Evolutionary conservation across 2,329 filamentous ascomycete species (phyloP).

Genomic region (Apiospora pterosperma): DNA sequence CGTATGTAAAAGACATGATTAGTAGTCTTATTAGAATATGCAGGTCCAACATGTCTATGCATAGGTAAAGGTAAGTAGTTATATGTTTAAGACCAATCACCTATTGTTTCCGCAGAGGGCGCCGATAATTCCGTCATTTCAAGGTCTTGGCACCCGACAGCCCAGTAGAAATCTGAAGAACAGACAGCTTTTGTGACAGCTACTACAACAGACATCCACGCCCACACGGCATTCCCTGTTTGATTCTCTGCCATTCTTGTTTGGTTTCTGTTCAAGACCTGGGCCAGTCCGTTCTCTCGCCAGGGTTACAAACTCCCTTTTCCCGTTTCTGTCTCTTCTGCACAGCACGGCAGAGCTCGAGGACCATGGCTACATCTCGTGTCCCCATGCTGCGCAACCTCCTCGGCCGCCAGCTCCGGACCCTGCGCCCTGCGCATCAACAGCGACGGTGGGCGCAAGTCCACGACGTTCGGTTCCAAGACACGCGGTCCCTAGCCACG

Average conservation of each 20-base stretch:
- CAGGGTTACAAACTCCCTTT: neutral
- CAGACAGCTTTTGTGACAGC: neutral
- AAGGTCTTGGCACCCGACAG: neutral
- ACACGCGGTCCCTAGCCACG: conserved; percentile 85
- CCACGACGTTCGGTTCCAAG: conserved; percentile 78
- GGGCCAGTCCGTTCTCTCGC: neutral
- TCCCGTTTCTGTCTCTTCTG: neutral
- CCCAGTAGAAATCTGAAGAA: neutral
- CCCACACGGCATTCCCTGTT: neutral
- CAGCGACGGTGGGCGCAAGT: conserved; percentile 90
- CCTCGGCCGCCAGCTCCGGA: conserved; percentile 27
- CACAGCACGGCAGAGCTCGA: neutral
- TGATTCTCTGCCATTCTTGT: neutral
- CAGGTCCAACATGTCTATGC: too few species aligned
- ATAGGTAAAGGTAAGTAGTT: neutral
- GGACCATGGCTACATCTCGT: neutral
- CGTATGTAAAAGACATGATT: neutral
- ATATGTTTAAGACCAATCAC: too few species aligned
- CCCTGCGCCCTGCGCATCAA: conserved; percentile 27
- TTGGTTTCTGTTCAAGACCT: neutral
- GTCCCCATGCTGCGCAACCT: conserved; percentile 43
- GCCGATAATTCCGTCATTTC: neutral
- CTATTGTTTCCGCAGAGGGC: neutral
- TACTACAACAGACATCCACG: neutral
- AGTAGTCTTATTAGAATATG: too few species aligned